Percentiles rank a stretch among this genome's conserved stretches.
phyloP scores from a whole-genome alignment of 2,329 filamentous ascomycete genomes.

The Aspergillus sp. region DNA sequence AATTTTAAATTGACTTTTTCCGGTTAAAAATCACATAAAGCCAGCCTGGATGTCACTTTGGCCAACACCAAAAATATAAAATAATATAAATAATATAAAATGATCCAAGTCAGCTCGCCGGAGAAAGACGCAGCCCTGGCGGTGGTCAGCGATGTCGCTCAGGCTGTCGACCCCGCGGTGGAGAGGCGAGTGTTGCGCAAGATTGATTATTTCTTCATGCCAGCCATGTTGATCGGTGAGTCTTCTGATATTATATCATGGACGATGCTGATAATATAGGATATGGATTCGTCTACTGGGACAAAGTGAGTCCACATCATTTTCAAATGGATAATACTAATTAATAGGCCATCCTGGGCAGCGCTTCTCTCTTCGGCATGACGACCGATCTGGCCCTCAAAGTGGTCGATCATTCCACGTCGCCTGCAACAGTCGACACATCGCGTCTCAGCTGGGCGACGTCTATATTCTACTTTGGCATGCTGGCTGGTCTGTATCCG shows the following conservation, averaged over 20 bases:
- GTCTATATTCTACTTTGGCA: slow-evolving; percentile 75
- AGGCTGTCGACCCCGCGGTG: slow-evolving; percentile 49
- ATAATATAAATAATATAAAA: background rate
- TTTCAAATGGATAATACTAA: background rate
- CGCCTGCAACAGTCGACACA: slow-evolving; percentile 59
- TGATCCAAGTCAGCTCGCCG: too few species aligned
- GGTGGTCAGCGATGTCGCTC: slow-evolving; percentile 52
- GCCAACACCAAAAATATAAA: background rate
- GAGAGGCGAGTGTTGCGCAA: slow-evolving; percentile 58
- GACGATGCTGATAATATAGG: slow-evolving; percentile 13
- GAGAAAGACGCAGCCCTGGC: slow-evolving; percentile 54
- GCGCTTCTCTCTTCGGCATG: slow-evolving; percentile 71
- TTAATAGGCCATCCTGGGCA: slow-evolving; percentile 63
- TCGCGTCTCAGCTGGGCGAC: slow-evolving; percentile 70
- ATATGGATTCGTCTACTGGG: slow-evolving; percentile 66
- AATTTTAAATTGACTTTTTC: too few species aligned
- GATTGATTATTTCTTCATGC: slow-evolving; percentile 64
- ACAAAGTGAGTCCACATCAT: slow-evolving; percentile 46
- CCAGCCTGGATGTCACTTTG: background rate
- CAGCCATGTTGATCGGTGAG: slow-evolving; percentile 58
- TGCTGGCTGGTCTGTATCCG: slow-evolving; percentile 69
- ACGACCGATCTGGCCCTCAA: slow-evolving; percentile 61
- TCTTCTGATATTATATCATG: background rate
- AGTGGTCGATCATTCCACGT: slow-evolving; percentile 46
- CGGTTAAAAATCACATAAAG: background rate